Evolutionary conservation across 2,329 filamentous ascomycete genomes (phyloP).

Genomic region (Corinectria fuckeliana): DNA sequence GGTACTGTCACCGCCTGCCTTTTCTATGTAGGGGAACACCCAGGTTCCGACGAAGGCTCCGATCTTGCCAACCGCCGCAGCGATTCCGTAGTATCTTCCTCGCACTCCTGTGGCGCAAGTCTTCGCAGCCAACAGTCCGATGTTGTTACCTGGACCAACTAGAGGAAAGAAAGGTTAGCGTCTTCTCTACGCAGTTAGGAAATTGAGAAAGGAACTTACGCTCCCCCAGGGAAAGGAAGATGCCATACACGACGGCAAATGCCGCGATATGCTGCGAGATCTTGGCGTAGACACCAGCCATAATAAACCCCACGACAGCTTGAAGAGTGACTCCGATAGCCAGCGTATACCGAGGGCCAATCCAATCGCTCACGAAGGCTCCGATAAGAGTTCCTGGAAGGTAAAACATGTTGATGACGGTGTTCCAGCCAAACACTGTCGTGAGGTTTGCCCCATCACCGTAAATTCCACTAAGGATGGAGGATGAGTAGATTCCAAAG

Average conservation of each 20-base stretch:
- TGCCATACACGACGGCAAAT: constrained; percentile 47
- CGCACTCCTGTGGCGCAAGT: constrained; percentile 88
- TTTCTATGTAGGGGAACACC: constrained; percentile 76
- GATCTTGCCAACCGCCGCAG: constrained; percentile 76
- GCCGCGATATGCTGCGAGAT: constrained; percentile 62
- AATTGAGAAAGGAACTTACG: too few species aligned
- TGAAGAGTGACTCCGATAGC: constrained; percentile 74
- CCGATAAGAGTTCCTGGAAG: constrained; percentile 82
- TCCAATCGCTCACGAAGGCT: constrained; percentile 76
- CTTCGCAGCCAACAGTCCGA: constrained; percentile 85
- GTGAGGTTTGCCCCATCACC: constrained; percentile 68
- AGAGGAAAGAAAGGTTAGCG: too few species aligned
- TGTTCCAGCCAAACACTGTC: constrained; percentile 86
- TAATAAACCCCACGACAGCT: constrained; percentile 83
- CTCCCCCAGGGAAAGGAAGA: constrained; percentile 49
- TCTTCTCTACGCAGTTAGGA: too few species aligned
- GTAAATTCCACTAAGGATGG: constrained; percentile 73
- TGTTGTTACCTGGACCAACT: constrained; percentile 89
- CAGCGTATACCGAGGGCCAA: constrained; percentile 80
- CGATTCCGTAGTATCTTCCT: constrained; percentile 74
- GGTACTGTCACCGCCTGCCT: constrained; percentile 60
- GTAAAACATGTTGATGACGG: constrained; percentile 87
- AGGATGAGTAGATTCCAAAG: constrained; percentile 83
- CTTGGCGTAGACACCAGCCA: constrained; percentile 78
- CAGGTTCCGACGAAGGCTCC: constrained; percentile 87